A percentile compares a stretch with the other conserved stretches of the same genome.
Conservation (phyloP, 768 basidiomycete species). For the Macrolepiota albuminosa region DNA sequence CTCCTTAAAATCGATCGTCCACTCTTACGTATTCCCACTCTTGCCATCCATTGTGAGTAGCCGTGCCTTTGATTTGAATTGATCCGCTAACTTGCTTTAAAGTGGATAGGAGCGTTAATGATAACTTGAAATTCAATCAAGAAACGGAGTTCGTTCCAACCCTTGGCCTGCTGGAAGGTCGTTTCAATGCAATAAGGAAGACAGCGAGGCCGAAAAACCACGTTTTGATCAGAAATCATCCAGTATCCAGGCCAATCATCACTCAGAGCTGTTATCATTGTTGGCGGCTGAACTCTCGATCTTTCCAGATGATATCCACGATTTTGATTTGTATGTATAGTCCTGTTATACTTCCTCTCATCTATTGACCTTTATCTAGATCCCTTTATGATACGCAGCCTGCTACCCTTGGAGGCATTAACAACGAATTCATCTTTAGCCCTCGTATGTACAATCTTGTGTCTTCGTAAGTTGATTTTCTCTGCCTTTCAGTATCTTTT, state of each 20-base stretch:
- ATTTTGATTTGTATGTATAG: slow-evolving; percentile 81
- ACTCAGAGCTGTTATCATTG: slow-evolving; percentile 68
- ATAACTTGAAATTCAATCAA: slow-evolving; percentile 79
- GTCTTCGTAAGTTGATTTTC: slow-evolving; percentile 65
- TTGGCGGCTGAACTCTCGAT: slow-evolving; percentile 76
- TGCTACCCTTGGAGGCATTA: slow-evolving; percentile 76
- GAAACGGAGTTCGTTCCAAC: slow-evolving; percentile 92
- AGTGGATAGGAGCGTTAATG: slow-evolving; percentile 70
- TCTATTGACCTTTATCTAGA: slow-evolving; percentile 28
- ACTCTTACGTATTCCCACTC: slow-evolving; percentile 83
- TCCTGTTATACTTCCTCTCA: background rate
- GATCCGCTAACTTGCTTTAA: background rate
- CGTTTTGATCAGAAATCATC: slow-evolving; percentile 33
- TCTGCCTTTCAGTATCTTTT: background rate
- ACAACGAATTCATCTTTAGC: slow-evolving; percentile 91
- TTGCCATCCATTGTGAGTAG: slow-evolving; percentile 77
- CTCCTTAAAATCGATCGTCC: slow-evolving; percentile 83
- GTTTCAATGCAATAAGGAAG: slow-evolving; percentile 46
- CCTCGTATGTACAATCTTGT: slow-evolving; percentile 90
- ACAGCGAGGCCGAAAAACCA: slow-evolving; percentile 18
- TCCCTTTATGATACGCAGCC: slow-evolving; percentile 86
- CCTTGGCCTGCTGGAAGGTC: slow-evolving; percentile 63
- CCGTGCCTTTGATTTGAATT: background rate
- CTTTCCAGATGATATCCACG: slow-evolving; percentile 76
- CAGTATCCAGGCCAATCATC: slow-evolving; percentile 74